These are phyloP conservation scores for Apiotrichum veenhuisii DNA, from an alignment of 1,284 basidiomycete species.

Conservation along the genomic window DNA sequence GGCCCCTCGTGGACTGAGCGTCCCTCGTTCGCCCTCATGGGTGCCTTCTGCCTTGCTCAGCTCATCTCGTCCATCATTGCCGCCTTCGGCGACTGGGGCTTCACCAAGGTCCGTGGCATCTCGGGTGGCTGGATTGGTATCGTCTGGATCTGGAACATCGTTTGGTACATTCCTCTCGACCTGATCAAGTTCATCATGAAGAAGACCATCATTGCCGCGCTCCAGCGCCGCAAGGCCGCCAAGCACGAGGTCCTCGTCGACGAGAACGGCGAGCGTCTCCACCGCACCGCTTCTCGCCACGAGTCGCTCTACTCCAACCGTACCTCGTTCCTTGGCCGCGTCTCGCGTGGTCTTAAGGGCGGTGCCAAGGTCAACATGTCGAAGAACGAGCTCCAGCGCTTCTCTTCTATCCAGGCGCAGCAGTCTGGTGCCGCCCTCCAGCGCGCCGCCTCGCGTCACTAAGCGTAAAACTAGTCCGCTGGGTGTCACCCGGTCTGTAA, in stretches of 20 bases:
- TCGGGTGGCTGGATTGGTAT: constrained; percentile 95
- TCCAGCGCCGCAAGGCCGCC: constrained; percentile 67
- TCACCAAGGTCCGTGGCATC: constrained; percentile 71
- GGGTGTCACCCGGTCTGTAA: constrained; percentile 16
- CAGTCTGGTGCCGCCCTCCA: constrained; percentile 50
- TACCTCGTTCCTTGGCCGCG: constrained; percentile 45
- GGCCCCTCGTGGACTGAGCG: constrained; percentile 98
- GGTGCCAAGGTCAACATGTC: constrained; percentile 50
- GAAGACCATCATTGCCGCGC: constrained; percentile 77
- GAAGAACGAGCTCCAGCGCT: constrained; percentile 51
- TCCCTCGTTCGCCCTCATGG: constrained; percentile 81
- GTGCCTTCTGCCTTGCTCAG: constrained; percentile 88
- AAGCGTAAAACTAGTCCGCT: constrained; percentile 6
- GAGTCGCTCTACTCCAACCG: constrained; percentile 75
- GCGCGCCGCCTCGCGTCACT: constrained; percentile 32
- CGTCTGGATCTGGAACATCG: constrained; percentile 92
- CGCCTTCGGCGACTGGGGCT: constrained; percentile 85
- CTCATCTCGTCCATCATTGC: constrained; percentile 93
- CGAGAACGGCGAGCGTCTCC: constrained; percentile 68
- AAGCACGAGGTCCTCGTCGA: constrained; percentile 52
- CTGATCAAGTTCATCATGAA: constrained; percentile 95
- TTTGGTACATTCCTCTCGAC: constrained; percentile 94
- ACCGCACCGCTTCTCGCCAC: constrained; percentile 83
- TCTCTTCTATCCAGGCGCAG: constrained; percentile 51
- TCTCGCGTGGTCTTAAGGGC: constrained; percentile 43